Evolutionary conservation across 331 rosid genomes (phyloP).

Genomic region (Telfairia occidentalis): DNA sequence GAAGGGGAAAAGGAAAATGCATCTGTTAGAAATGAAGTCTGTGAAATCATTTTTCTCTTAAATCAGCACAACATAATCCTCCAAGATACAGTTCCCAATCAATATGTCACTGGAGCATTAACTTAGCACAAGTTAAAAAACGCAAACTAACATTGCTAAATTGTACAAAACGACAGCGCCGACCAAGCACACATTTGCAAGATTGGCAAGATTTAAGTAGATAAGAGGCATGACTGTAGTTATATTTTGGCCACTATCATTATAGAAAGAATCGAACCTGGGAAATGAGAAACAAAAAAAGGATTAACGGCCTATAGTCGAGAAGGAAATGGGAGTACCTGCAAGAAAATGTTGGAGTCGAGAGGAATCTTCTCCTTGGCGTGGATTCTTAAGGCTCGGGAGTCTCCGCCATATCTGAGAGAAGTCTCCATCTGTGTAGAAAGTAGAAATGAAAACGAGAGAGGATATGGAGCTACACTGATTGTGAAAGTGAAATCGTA

Average conservation of each 20-base stretch:
- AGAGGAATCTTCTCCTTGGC: slow-evolving; percentile 58
- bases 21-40: background rate
- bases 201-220: background rate
- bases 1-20: background rate
- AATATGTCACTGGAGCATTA: background rate
- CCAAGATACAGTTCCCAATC: background rate
- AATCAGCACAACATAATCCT: background rate
- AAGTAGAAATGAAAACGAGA: background rate
- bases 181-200: background rate
- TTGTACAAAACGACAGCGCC: background rate
- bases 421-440: slow-evolving; percentile 62
- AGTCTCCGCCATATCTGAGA: slow-evolving; percentile 52
- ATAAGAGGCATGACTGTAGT: background rate
- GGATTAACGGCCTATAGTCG: background rate
- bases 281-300: background rate
- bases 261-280: background rate
- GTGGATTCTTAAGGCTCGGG: slow-evolving; percentile 59
- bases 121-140: background rate
- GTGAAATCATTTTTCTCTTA: background rate
- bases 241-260: background rate
- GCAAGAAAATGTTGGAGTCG: slow-evolving; percentile 54
- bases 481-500: background rate
- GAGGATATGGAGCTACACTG: background rate
- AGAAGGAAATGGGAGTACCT: slow-evolving; percentile 32
- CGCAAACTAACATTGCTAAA: background rate